Base-by-base conservation (phyloP, 2,329 filamentous ascomycete species). In the Aspergillus vadensis region DNA sequence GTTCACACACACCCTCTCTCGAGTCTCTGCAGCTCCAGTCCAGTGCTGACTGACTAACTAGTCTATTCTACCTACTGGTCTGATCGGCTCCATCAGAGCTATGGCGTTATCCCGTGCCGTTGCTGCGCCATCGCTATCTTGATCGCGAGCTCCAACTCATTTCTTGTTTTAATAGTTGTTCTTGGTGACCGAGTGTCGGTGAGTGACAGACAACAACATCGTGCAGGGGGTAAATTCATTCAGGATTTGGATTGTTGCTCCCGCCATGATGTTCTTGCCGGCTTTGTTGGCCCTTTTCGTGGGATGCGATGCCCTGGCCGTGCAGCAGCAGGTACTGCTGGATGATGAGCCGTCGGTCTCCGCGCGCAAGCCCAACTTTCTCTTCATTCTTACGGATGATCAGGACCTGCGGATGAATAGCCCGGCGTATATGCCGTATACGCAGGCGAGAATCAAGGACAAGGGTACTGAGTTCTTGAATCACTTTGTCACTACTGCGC, bases 381-480 rank as follows among this genome's bases (percentile, higher is more conserved):
- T 91, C 19, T 87, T 90, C 68, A 85, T 90, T 59, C 77, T 90
- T 41, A 88, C 86, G 0, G 88, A 90, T 62, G 88, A 90, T 63
- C 88, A 90, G 67, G 88, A 90, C 67, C 72, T 85, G 1, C 82
- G 85, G 43, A 77, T 90, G 65, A 77, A 85, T 50, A 89, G 87
- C 0, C 68, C 89, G 3, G 77, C 83, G 0, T 88, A 88, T 61
- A 87, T 87, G 79, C 85, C 85, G 0, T 74, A 80, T 1, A 74
- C 88, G 0, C 75, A 83, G 53, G 82, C 86, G 65, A 80, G 88
- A 64, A 70, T 91, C 0, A 71, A 80, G 12, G 76, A 86, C 0
- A 75, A 86, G 56, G 88, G 88, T 0, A 87, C 85, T 0, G 81
- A 80, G 1, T 91, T 85, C 63, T 75, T 77, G 49, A 84, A 83